A percentile compares a stretch with the other conserved stretches of the same genome.
These are phyloP conservation scores for Phoma herbarum DNA, from an alignment of 2,329 filamentous ascomycete species.

Conservation along the genomic window DNA sequence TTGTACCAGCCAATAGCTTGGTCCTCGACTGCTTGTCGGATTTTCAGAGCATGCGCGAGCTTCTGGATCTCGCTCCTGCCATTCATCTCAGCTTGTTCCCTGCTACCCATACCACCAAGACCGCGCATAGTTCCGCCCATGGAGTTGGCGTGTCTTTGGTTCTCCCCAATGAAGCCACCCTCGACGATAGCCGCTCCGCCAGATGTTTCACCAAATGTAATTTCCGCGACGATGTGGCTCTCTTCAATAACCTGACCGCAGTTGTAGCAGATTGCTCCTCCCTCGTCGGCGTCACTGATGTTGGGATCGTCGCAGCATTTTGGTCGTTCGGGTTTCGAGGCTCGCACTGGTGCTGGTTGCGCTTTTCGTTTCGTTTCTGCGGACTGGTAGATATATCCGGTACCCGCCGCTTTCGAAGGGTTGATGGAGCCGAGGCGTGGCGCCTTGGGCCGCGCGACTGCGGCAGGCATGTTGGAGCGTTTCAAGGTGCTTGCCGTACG, in stretches of 20 bases:
- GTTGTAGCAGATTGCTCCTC: slow-evolving; percentile 66
- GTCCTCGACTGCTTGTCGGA: slow-evolving; percentile 48
- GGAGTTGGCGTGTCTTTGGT: slow-evolving; percentile 79
- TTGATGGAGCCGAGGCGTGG: slow-evolving; percentile 41
- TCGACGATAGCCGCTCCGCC: slow-evolving; percentile 89
- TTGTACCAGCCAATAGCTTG: slow-evolving; percentile 56
- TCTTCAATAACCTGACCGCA: slow-evolving; percentile 88
- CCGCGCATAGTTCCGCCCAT: slow-evolving; percentile 60
- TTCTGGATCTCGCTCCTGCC: slow-evolving; percentile 54
- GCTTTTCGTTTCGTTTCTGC: slow-evolving; percentile 32
- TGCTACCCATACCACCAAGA: slow-evolving; percentile 61
- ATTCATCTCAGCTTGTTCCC: slow-evolving; percentile 71
- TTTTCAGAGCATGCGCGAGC: slow-evolving; percentile 51
- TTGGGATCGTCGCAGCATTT: slow-evolving; percentile 44
- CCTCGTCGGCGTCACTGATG: slow-evolving; percentile 34
- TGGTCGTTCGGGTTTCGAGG: slow-evolving; percentile 25
- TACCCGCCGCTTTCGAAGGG: slow-evolving; percentile 26
- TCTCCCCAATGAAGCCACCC: slow-evolving; percentile 85
- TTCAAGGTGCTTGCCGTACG: not conserved
- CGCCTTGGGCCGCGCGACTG: slow-evolving; percentile 27
- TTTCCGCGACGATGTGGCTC: slow-evolving; percentile 88
- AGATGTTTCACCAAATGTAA: slow-evolving; percentile 88
- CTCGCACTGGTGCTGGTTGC: slow-evolving; percentile 29
- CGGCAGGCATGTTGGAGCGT: slow-evolving; percentile 20
- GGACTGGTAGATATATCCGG: slow-evolving; percentile 30